Percentiles rank a stretch among this genome's conserved stretches.
These are phyloP conservation scores for Solanum sitiens DNA, from an alignment of 257 asterid genomes.

Conservation along the genomic window DNA sequence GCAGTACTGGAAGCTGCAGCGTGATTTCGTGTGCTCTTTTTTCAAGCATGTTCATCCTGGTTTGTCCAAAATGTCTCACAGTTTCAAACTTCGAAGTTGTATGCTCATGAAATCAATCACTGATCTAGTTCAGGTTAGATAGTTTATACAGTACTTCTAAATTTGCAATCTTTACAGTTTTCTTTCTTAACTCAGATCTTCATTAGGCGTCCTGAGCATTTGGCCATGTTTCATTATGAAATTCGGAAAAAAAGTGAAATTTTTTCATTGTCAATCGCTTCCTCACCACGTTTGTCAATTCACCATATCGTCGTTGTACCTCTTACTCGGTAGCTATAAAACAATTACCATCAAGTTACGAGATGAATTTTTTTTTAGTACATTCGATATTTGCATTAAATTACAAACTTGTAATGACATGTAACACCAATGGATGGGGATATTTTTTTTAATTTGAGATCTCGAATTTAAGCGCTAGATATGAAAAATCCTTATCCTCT, in stretches of 20 bases:
- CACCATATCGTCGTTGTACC: too few species aligned
- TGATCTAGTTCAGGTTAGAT: neutral
- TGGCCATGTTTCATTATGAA: neutral
- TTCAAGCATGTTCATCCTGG: neutral
- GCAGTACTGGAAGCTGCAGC: slow-evolving; percentile 25
- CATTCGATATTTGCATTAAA: too few species aligned
- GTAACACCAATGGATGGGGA: too few species aligned
- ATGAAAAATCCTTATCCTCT: neutral
- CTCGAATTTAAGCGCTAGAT: rapidly evolving
- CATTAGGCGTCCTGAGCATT: neutral
- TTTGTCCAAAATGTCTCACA: neutral
- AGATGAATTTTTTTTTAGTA: neutral
- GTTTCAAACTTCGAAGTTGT: neutral
- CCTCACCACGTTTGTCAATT: neutral
- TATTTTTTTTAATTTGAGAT: neutral
- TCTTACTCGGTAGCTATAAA: too few species aligned
- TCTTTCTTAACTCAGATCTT: neutral
- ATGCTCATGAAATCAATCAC: neutral
- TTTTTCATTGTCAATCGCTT: neutral
- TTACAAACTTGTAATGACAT: neutral
- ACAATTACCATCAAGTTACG: neutral
- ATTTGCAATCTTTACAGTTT: neutral
- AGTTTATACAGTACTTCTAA: neutral
- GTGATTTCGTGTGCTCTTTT: neutral
- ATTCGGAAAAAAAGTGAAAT: too few species aligned